Conservation (phyloP, 2,329 filamentous ascomycete genomes). For the Colletotrichum sp. region DNA sequence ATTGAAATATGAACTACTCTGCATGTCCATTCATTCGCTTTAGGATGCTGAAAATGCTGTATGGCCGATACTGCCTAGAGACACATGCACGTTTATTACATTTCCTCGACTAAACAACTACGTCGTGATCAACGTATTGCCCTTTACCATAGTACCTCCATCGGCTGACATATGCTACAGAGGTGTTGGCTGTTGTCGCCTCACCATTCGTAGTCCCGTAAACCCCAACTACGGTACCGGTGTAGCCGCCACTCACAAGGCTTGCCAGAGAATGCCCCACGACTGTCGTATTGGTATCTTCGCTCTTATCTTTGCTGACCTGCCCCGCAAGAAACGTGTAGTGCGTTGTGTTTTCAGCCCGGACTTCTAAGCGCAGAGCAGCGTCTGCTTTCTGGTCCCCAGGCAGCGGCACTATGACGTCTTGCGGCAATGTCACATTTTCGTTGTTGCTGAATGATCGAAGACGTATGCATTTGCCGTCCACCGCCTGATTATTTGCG, state of each 20-base stretch:
- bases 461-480: not conserved
- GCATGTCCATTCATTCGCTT: too few relatives aligned
- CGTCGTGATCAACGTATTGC: not conserved
- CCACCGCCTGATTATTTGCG: fast-evolving
- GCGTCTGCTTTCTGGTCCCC: not conserved
- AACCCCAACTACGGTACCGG: not conserved
- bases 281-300: not conserved
- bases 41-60: too few relatives aligned
- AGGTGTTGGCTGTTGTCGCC: not conserved
- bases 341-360: not conserved
- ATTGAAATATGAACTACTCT: not conserved
- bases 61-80: not conserved
- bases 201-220: not conserved
- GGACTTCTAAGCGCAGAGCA: not conserved
- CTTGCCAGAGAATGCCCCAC: not conserved
- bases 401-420: not conserved
- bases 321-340: not conserved
- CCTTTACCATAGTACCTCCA: not conserved
- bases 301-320: not conserved
- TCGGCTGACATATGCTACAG: not conserved
- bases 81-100: not conserved
- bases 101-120: not conserved
- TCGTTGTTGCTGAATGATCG: not conserved
- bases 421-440: not conserved
- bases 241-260: not conserved